Conservation (phyloP, 2,329 filamentous ascomycete genomes). For the Fonsecaea multimorphosa region DNA sequence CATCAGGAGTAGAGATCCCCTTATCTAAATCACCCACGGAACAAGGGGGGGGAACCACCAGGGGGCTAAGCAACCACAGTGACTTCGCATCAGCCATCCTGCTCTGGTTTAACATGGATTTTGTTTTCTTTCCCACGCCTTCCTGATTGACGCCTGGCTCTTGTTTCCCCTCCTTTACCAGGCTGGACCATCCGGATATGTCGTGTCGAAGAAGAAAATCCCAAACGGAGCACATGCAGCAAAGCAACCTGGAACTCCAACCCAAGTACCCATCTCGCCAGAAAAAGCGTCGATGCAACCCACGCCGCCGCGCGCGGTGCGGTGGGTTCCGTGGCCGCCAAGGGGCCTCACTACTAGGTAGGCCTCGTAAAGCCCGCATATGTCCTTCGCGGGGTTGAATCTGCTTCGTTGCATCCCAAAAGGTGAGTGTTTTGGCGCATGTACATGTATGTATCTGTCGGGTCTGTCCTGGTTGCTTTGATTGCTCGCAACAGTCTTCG, state of each 20-base stretch:
- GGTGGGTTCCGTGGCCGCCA: background rate
- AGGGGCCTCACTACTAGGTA: no score
- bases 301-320: background rate
- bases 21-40: conserved; percentile 10
- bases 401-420: background rate
- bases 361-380: background rate
- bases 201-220: background rate
- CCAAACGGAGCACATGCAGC: conserved; percentile 1
- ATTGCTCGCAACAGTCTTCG: background rate
- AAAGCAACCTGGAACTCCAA: no score
- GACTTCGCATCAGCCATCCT: background rate
- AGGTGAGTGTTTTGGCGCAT: background rate
- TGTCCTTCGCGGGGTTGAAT: background rate
- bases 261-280: background rate
- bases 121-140: background rate
- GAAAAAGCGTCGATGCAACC: background rate
- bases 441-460: background rate
- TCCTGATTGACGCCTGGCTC: background rate
- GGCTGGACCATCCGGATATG: background rate
- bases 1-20: conserved; percentile 13
- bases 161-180: background rate
- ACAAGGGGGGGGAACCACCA: conserved; percentile 15
- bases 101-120: background rate
- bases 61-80: background rate
- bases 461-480: background rate